Percentiles rank a stretch among this genome's conserved stretches.
phyloP scores from a whole-genome alignment of 179 eudicot genomes.

The Beta corolliflora region DNA sequence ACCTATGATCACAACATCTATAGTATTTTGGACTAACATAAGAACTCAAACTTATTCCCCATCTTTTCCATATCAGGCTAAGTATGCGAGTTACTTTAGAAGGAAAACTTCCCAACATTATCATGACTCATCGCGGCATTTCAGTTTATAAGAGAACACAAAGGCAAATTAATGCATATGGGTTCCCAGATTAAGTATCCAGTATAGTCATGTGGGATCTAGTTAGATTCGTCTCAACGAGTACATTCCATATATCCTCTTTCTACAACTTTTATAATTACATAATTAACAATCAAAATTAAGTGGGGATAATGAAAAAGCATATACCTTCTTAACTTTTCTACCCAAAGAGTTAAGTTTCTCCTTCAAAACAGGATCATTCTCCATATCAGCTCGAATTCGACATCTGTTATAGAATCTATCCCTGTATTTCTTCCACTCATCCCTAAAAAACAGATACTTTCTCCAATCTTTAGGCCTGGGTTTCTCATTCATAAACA shows the following conservation, averaged over 20 bases:
- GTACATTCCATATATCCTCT: too few species aligned
- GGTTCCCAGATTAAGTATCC: too few species aligned
- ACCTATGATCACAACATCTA: not conserved
- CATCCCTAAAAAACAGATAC: conserved; percentile 77
- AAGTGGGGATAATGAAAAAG: not conserved
- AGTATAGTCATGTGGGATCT: too few species aligned
- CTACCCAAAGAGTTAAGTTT: conserved; percentile 48
- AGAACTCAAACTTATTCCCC: not conserved
- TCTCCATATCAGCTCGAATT: conserved; percentile 55
- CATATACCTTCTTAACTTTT: conserved; percentile 69
- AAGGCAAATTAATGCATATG: not conserved
- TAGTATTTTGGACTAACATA: not conserved
- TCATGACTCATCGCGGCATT: not conserved
- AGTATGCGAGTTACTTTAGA: too few species aligned
- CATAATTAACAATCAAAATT: not conserved
- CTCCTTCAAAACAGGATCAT: conserved; percentile 57
- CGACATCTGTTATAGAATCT: conserved; percentile 66
- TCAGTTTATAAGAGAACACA: not conserved
- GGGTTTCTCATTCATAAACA: conserved; percentile 83
- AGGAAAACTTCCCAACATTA: too few species aligned
- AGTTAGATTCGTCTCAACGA: too few species aligned
- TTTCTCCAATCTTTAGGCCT: conserved; percentile 80
- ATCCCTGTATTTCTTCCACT: conserved; percentile 83
- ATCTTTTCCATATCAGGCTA: not conserved
- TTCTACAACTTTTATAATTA: not conserved